Evolutionary conservation across 352 stramenopile species (phyloP).

Genomic region (Globisporangium paddicum): DNA sequence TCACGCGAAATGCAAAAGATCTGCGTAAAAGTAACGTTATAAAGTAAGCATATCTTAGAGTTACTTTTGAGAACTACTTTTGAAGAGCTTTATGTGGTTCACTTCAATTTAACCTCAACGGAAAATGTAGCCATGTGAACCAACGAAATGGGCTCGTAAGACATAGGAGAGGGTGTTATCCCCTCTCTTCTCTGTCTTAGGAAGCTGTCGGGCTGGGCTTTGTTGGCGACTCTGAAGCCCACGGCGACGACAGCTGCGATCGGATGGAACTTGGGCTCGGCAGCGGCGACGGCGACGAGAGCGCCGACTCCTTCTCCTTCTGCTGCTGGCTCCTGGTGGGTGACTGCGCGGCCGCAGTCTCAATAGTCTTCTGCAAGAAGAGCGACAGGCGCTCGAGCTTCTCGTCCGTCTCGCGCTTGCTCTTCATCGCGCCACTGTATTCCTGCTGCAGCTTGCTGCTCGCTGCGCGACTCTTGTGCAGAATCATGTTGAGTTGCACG

Average conservation of each 20-base stretch:
- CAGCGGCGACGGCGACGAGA: conserved; percentile 13
- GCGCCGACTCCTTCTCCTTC: conserved; percentile 4
- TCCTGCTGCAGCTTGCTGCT: conserved; percentile 49
- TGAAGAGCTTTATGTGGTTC: neutral
- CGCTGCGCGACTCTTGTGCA: conserved; percentile 26
- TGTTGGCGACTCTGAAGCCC: neutral
- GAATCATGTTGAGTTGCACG: conserved; percentile 27
- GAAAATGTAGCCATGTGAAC: conserved; percentile 1
- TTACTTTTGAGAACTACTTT: neutral
- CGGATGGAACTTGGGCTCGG: neutral
- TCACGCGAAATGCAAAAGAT: conserved; percentile 22
- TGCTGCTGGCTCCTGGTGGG: neutral
- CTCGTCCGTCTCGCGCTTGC: conserved; percentile 47
- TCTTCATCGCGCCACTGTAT: conserved; percentile 34
- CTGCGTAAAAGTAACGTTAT: conserved; percentile 19
- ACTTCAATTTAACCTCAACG: neutral
- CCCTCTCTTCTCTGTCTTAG: neutral
- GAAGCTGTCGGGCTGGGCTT: neutral
- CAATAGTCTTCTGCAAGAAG: conserved; percentile 45
- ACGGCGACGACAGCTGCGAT: neutral
- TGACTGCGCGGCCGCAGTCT: neutral
- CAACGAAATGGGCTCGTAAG: too few species aligned
- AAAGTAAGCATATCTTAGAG: conserved; percentile 22
- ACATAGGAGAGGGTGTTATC: too few species aligned
- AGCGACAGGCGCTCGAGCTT: conserved; percentile 50